These are phyloP conservation scores for Eucalyptus marginata DNA, from an alignment of 345 rosid species.

Conservation along the genomic window DNA sequence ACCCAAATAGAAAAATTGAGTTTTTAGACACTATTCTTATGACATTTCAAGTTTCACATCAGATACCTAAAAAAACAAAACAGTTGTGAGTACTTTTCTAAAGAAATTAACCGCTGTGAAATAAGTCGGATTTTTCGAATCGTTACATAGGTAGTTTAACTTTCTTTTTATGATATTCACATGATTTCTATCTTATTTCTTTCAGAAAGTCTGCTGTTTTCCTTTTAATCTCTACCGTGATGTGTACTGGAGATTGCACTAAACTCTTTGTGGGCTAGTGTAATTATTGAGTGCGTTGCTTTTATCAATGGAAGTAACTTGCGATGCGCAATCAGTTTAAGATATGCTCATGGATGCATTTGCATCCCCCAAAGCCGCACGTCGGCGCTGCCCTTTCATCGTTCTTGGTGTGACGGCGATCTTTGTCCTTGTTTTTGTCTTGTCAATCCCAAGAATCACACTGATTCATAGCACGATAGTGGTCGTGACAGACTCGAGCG, in stretches of 20 bases:
- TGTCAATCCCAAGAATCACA: neutral
- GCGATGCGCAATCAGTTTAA: neutral
- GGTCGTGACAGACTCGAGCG: neutral
- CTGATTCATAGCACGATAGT: neutral
- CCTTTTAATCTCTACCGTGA: neutral
- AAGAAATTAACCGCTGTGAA: accelerated
- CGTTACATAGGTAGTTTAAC: neutral
- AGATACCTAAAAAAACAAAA: accelerated
- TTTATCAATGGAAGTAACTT: neutral
- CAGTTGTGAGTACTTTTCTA: neutral
- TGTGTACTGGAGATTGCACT: neutral
- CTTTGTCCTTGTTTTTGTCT: neutral
- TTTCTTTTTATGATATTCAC: neutral
- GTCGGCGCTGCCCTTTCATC: neutral
- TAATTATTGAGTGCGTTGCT: neutral
- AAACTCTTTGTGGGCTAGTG: neutral
- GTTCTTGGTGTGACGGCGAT: neutral
- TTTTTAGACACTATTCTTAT: neutral
- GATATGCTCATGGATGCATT: neutral
- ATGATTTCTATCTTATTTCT: neutral
- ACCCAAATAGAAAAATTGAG: neutral
- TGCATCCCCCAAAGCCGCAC: neutral
- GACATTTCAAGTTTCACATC: neutral
- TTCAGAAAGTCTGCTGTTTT: accelerated
- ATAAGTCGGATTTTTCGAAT: accelerated